Evolutionary conservation across 2,329 filamentous ascomycete genomes (phyloP), one percentile per base, ranked within the genome.

Genomic region (Cercospora sp.): DNA sequence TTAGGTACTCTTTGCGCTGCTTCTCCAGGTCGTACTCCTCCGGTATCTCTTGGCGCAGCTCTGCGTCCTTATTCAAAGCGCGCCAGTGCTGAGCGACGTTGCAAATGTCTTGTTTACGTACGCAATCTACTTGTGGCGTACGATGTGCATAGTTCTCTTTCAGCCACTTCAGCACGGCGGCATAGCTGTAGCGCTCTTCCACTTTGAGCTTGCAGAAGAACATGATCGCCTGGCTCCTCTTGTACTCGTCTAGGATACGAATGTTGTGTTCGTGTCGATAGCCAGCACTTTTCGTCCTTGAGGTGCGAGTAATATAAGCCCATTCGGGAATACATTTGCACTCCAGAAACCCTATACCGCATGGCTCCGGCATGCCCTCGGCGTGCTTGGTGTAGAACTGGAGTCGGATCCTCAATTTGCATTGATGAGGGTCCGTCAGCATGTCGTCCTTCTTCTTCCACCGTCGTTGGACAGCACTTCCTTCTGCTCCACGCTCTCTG

Each of bases 261-360:
- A 72, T 62, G 13, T 71, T 69, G 53, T 74, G 73, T 9, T 69
- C 69, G 33, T 73, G 71, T 33, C 68, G 51, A 6, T 53, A 31
- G 30, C 68, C 58, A 1, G 36, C 48, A 42, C 66, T 48, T 20
- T 28, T 63, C 13, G 55, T 65, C 33, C 26, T 42, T 18, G 30
- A 28, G 13, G 69, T 68, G 10, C 68, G 53, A 45, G 66, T 23
- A 36, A 73, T 63, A 48, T 72, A 64, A 23, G 71, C 58, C 72
- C 73, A 75, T 60, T 75, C 73, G 3, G 73, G 69, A 8, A 75
- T 53, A 36, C 73, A 74, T 40, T 68, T 66, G 60, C 73, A 75
- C 28, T 59, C 60, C n/a, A 66, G 58, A 20, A 73, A 67, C 7
- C 72, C 72, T 62, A 73, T 63, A 62, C 60, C 16, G 40, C 68